Base-by-base conservation (phyloP, 2,329 filamentous ascomycete genomes). In the Hortaea werneckii region DNA sequence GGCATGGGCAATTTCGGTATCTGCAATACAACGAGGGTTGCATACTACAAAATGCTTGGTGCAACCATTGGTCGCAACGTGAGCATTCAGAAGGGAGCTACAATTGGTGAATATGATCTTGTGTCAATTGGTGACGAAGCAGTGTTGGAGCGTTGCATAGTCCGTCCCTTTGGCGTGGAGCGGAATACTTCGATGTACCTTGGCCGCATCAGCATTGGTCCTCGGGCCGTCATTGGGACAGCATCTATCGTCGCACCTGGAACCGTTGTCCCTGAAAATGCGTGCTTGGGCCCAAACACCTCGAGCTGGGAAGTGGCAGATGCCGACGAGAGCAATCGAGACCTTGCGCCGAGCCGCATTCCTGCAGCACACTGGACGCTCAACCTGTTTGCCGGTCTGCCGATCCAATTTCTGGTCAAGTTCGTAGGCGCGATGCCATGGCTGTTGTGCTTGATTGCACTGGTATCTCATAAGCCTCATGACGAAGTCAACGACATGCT, bases 171-270 rank as follows among this genome's bases (percentile, higher is more conserved):
- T 50, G 75, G 68, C 0, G 75, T 65, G 2, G 76, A 79, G 58
- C 63, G 67, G n/a, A 78, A 78, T 56, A 76, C 76, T 0, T 70
- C 70, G 1, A 79, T 79, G 75, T 76, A 76, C 46, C 64, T 79
- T 8, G 73, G 71, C 8, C 64, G 60, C 5, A 77, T 79, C 49
- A 58, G 57, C 7, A 68, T 79, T 42, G 75, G 75, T 1, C 59
- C 62, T 6, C 69, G 74, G 40, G 65, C 67, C 7, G 70, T 65
- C 1, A 62, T 78, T 4, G 75, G 76, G 5, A 52, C 71, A 3
- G 65, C 69, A 3, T 72, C 74, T 1, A 68, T 75, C 39, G 58
- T 79, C 2, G 72, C 75, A 0, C 67, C 76, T 1, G 76, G 76
- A 1, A 67, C 74, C 0, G 58, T 50, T 5, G 52, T 79, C 1